A percentile compares a stretch with the other conserved stretches of the same genome.
Evolutionary conservation across 352 stramenopile genomes (phyloP).

Genomic region (Globisporangium sylvaticum): DNA sequence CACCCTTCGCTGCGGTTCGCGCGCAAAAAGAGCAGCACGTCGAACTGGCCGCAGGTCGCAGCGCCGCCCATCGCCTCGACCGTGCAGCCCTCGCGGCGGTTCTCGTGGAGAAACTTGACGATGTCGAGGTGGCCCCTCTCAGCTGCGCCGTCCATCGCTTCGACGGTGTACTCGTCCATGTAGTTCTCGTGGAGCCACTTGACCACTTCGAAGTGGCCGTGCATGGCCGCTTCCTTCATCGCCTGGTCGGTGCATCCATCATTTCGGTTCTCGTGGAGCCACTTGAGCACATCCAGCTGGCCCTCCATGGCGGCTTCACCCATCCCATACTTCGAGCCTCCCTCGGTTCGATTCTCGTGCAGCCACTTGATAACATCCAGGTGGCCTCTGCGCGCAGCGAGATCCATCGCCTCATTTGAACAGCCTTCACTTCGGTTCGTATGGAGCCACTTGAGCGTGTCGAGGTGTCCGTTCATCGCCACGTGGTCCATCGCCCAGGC

Average conservation of each 20-base stretch:
- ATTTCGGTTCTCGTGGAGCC: background rate
- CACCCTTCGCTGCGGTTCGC: background rate
- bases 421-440: background rate
- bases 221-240: background rate
- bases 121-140: too few species aligned
- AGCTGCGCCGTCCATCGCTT: too few species aligned
- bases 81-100: background rate
- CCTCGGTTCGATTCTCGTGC: conserved; percentile 1
- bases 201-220: background rate
- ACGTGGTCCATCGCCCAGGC: background rate
- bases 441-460: conserved; percentile 2
- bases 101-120: background rate
- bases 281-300: conserved; percentile 3
- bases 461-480: background rate
- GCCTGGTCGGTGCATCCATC: background rate
- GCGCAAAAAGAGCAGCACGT: background rate
- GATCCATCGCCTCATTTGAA: background rate
- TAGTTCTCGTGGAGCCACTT: background rate
- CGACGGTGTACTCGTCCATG: too few species aligned
- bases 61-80: background rate
- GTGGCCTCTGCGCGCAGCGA: background rate
- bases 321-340: background rate
- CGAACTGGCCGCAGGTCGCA: background rate
- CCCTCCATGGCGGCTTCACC: background rate
- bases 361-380: conserved; percentile 1